Conservation (phyloP, 305 asterid genomes). For the Solanum hybrid region DNA sequence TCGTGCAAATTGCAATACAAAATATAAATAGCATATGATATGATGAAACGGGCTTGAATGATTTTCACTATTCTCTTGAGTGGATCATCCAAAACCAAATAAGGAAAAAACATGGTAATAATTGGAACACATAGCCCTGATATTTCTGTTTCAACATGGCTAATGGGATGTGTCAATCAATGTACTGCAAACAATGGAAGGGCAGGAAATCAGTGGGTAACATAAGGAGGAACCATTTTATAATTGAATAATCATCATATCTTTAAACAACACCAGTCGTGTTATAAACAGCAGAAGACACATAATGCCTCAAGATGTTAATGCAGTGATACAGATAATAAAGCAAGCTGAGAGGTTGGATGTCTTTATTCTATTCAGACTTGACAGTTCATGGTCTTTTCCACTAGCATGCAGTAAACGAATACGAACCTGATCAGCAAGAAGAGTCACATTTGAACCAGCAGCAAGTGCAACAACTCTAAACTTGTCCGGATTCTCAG, state of each 20-base stretch:
- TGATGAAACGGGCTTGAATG: neutral
- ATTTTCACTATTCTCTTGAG: neutral
- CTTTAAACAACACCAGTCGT: neutral
- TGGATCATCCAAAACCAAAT: neutral
- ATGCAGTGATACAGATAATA: neutral
- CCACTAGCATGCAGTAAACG: neutral
- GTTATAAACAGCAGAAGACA: neutral
- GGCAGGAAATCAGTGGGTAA: neutral
- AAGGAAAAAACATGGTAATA: neutral
- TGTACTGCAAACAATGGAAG: neutral
- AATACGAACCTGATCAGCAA: slow-evolving; percentile 79
- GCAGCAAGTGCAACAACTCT: slow-evolving; percentile 91
- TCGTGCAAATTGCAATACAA: neutral
- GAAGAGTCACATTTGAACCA: slow-evolving; percentile 92
- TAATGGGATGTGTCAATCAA: neutral
- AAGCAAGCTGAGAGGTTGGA: neutral
- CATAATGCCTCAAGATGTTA: neutral
- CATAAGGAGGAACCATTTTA: neutral
- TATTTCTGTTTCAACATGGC: neutral
- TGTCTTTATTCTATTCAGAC: neutral
- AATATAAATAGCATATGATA: neutral
- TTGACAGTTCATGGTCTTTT: neutral
- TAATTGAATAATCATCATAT: neutral
- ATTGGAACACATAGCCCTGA: neutral
- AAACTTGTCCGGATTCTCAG: slow-evolving; percentile 90